Conservation (phyloP, 83 land plant genomes). For the Picea abies region DNA sequence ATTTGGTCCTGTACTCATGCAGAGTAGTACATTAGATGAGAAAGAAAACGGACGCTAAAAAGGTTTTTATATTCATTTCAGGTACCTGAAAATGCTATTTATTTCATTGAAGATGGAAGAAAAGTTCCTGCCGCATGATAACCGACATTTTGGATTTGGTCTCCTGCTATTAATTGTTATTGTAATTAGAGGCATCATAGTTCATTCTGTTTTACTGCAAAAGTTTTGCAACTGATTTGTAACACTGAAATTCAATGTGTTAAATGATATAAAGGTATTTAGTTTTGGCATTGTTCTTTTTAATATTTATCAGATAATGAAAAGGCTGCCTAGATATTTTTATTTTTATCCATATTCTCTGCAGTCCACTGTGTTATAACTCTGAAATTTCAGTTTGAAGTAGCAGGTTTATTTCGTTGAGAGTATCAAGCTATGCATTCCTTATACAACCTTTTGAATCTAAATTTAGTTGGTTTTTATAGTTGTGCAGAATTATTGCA, state of each 20-base stretch:
- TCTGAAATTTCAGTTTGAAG: background rate
- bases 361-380: conserved; percentile 1
- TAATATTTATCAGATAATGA: background rate
- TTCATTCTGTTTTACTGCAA: background rate
- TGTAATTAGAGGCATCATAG: background rate
- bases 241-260: background rate
- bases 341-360: background rate
- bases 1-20: no score
- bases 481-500: background rate
- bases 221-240: conserved; percentile 9
- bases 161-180: background rate
- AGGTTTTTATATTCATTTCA: conserved; percentile 15
- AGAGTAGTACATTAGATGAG: no score
- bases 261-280: background rate
- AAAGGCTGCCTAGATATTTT: conserved; percentile 4
- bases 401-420: background rate
- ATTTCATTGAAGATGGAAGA: conserved; percentile 91
- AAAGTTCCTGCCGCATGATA: conserved; percentile 82
- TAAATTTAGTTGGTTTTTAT: conserved; percentile 1
- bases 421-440: background rate
- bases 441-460: background rate
- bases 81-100: conserved; percentile 91
- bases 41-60: no score
- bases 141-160: background rate
- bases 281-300: background rate